Conservation (phyloP, 176 grass and related monocot genomes). For the Carex scoparia region DNA sequence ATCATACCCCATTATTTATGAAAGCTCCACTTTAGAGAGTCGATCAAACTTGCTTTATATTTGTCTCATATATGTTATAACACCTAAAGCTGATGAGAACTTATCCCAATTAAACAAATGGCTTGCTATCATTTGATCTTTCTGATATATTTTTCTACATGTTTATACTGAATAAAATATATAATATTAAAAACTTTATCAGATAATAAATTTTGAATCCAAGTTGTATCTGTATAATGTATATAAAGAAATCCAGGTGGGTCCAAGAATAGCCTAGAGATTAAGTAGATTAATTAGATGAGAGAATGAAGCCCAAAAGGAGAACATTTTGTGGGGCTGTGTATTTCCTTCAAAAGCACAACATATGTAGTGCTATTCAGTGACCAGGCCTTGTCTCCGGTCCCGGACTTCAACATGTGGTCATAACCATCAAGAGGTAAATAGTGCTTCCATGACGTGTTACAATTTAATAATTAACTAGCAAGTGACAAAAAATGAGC, state of each 20-base stretch:
- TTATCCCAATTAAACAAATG: not conserved
- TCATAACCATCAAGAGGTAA: not conserved
- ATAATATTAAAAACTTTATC: not conserved
- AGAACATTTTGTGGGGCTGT: slow-evolving; percentile 11
- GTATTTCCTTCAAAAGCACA: not conserved
- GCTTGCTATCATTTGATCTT: not conserved
- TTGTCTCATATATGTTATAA: not conserved
- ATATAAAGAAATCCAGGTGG: not conserved
- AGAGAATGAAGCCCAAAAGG: slow-evolving; percentile 3
- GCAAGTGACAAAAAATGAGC: not conserved
- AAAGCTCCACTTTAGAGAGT: not conserved
- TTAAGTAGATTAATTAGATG: not conserved
- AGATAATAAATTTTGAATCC: not conserved
- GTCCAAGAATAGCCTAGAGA: not conserved
- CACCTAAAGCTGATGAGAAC: too few relatives aligned
- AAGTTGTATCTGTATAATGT: not conserved
- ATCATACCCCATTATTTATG: not conserved
- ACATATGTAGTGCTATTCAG: slow-evolving; percentile 10
- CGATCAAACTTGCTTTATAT: not conserved
- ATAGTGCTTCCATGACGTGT: not conserved
- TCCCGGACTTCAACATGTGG: slow-evolving; percentile 6
- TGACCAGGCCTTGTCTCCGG: not conserved
- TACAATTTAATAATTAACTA: not conserved
- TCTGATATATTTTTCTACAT: not conserved
- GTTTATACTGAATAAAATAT: too few relatives aligned